Conservation (phyloP, 2,329 filamentous ascomycete species). For the Monosporascus ibericus region DNA sequence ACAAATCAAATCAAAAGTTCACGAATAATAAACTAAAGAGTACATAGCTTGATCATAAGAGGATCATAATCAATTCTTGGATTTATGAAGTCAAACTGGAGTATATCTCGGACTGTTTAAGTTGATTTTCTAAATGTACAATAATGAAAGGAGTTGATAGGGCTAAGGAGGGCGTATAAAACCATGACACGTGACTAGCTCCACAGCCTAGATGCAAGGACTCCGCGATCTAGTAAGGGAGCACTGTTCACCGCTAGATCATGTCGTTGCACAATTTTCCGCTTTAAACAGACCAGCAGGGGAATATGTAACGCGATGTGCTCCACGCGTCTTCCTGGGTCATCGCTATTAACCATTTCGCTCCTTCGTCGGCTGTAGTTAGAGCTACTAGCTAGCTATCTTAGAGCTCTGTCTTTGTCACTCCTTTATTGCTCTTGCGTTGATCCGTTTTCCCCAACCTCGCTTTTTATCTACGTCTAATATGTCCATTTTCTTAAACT, state of each 20-base stretch:
- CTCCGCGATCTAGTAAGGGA: not conserved
- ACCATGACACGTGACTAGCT: not conserved
- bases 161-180: not conserved
- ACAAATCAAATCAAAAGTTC: too few species aligned
- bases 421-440: not conserved
- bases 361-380: too few species aligned
- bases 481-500: not conserved
- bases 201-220: not conserved
- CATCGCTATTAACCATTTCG: not conserved
- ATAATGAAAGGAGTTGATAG: too few species aligned
- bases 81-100: too few species aligned
- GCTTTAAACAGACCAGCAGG: too few species aligned
- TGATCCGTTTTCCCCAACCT: not conserved
- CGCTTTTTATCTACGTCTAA: not conserved
- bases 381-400: not conserved
- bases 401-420: not conserved
- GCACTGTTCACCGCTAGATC: not conserved
- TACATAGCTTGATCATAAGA: too few species aligned
- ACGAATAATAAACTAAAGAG: too few species aligned
- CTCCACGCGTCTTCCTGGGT: not conserved
- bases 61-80: too few species aligned
- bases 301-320: not conserved
- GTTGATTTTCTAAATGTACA: too few species aligned
- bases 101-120: too few species aligned
- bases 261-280: not conserved